Base-by-base conservation (phyloP, 768 basidiomycete genomes). In the Suillus sp. region DNA sequence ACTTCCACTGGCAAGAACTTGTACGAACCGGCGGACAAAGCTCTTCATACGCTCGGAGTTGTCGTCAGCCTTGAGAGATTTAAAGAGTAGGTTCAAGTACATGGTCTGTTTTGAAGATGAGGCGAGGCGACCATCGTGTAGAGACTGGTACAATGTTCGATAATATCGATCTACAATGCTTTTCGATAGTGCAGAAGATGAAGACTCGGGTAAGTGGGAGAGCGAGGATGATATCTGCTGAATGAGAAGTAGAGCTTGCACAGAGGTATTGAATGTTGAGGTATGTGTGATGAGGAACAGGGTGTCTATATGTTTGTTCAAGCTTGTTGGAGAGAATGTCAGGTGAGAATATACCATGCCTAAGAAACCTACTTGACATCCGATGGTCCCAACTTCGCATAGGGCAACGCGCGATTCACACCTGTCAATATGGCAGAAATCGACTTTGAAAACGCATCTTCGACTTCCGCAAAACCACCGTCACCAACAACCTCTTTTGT, bases 191-290 rank as follows among this genome's bases (percentile, higher is more conserved):
- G 73, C 72, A 0, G 83, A 76, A 0, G 83, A 78, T 1, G 80
- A 76, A 1, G 78, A 71, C 14, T 80, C 66, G 9, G 81, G 69
- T 1, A 80, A 71, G 18, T 78, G 69, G 22, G 80, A 68, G 9
- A 89, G 80, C 0, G 88, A 82, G 0, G 84, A 78, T 18, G 86
- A 79, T 43, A 99, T 91, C 68, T 93, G 95, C 71, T 91, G 91
- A 63, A 98, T 91, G 7, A 99, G 83, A 43, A 91, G 84, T 1
- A 99, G 86, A 0, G 96, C 92, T 73, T 96, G 96, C 4, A 99
- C 84, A 11, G 94, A 94, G 70, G 95, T 95, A 74, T 96, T 97
- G 86, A 99, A 99, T 0, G 95, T 97, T 9, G 94, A 95, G 9
- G 86, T 91, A 76, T 98, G 96, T 2, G 95, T 96, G 70, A 99